phyloP scores from a whole-genome alignment of 495 filamentous ascomycete genomes.

The Penicillium crystallinum region DNA sequence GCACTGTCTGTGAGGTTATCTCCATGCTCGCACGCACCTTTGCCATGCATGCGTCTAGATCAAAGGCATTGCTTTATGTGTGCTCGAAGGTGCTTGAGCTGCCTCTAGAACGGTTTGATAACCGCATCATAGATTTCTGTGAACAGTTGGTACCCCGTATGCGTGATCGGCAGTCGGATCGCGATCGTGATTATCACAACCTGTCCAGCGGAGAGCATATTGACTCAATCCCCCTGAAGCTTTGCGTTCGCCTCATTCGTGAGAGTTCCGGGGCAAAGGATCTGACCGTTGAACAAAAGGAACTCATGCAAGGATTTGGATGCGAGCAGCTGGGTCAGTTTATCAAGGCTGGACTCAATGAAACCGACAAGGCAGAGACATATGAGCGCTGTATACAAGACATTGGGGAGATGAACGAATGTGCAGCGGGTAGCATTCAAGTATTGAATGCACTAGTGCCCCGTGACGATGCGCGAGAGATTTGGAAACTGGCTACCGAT shows the following conservation, averaged over 20 bases:
- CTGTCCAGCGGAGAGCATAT: slow-evolving; percentile 14
- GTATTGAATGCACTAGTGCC: slow-evolving; percentile 58
- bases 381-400: slow-evolving; percentile 55
- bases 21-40: slow-evolving; percentile 67
- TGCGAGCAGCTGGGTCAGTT: slow-evolving; percentile 47
- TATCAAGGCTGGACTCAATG: slow-evolving; percentile 46
- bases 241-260: slow-evolving; percentile 65
- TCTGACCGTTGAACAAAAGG: slow-evolving; percentile 36
- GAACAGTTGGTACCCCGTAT: slow-evolving; percentile 34
- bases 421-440: slow-evolving; percentile 65
- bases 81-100: slow-evolving; percentile 67
- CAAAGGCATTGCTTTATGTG: slow-evolving; percentile 59
- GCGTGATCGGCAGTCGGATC: slow-evolving; percentile 27
- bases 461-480: slow-evolving; percentile 38
- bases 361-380: slow-evolving; percentile 46
- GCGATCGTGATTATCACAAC: slow-evolving; percentile 6
- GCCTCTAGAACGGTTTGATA: slow-evolving; percentile 56
- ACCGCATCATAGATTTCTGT: slow-evolving; percentile 47
- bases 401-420: slow-evolving; percentile 50
- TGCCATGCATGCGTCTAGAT: slow-evolving; percentile 45
- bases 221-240: slow-evolving; percentile 34
- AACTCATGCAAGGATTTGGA: slow-evolving; percentile 54
- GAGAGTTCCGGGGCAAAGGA: slow-evolving; percentile 48
- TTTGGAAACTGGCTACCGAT: slow-evolving; percentile 49
- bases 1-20: slow-evolving; percentile 74